phyloP scores from a whole-genome alignment of 108 stramenopile species.

The Schizochytrium sp. region DNA sequence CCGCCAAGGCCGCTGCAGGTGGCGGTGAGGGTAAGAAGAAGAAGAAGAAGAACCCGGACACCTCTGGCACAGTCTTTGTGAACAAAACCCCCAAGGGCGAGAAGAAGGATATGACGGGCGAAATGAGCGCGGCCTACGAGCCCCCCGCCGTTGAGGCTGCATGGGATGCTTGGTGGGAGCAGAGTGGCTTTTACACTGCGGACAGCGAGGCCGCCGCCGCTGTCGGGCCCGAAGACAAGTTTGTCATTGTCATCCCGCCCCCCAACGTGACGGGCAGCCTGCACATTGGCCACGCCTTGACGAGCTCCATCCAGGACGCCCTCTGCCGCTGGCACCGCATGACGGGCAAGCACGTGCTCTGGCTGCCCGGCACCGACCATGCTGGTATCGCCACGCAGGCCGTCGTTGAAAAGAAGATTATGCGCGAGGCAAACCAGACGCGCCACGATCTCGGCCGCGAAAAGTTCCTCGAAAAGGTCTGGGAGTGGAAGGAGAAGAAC shows the following conservation, averaged over 20 bases:
- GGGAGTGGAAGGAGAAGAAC: constrained; percentile 97
- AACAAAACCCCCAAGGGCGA: constrained; percentile 27
- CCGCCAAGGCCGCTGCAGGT: not conserved
- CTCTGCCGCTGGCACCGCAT: constrained; percentile 96
- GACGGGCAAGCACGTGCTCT: constrained; percentile 90
- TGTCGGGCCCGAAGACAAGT: constrained; percentile 67
- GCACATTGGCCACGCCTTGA: constrained; percentile 97
- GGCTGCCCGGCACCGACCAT: constrained; percentile 98
- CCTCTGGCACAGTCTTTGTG: not conserved
- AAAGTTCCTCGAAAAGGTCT: constrained; percentile 84
- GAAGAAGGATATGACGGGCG: constrained; percentile 35
- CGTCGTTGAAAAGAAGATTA: constrained; percentile 95
- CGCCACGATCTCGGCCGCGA: constrained; percentile 92
- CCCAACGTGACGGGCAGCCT: constrained; percentile 95
- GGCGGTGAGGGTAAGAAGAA: not conserved
- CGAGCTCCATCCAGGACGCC: constrained; percentile 93
- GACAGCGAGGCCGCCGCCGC: constrained; percentile 56
- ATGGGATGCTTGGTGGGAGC: constrained; percentile 99
- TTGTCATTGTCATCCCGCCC: constrained; percentile 98
- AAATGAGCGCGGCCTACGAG: constrained; percentile 83
- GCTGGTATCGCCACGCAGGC: constrained; percentile 99
- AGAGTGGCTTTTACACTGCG: constrained; percentile 73
- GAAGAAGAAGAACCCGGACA: constrained; percentile 15
- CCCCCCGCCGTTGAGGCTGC: constrained; percentile 88
- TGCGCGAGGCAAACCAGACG: constrained; percentile 77